Conservation (phyloP, 306 rosid species). For the Luffa acutangula region DNA sequence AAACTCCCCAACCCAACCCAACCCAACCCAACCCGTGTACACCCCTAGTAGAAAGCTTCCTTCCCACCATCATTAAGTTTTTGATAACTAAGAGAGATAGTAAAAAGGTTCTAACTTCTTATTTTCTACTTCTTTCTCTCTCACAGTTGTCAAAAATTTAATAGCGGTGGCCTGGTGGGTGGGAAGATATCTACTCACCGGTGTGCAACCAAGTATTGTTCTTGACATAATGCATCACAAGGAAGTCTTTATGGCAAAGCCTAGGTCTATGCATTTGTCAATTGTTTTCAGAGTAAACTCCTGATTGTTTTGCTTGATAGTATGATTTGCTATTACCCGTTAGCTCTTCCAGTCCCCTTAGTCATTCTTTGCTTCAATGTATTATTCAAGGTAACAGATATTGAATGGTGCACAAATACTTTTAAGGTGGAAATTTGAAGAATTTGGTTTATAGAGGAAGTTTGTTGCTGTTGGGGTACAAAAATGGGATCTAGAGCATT, state of each 20-base stretch:
- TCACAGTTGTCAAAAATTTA: no score
- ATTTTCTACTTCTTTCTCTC: no score
- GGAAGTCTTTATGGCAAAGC: neutral
- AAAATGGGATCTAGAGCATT: neutral
- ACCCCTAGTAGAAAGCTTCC: no score
- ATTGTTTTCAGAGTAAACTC: neutral
- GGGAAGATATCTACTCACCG: no score
- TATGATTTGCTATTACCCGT: neutral
- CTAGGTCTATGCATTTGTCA: neutral
- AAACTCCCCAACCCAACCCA: no score
- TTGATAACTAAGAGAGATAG: no score
- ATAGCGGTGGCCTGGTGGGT: no score
- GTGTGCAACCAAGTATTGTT: no score
- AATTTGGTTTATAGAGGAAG: neutral
- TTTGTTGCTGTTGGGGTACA: neutral
- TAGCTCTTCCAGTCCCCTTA: neutral
- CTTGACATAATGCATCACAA: neutral
- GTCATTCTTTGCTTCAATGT: neutral
- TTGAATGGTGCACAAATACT: neutral
- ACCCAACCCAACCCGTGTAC: no score
- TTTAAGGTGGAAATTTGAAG: neutral
- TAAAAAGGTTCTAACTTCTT: no score
- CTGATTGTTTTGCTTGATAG: neutral
- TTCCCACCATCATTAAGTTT: no score
- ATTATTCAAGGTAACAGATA: neutral